phyloP scores from a whole-genome alignment of 2,329 filamentous ascomycete genomes.

The Paecilomyces niveus region DNA sequence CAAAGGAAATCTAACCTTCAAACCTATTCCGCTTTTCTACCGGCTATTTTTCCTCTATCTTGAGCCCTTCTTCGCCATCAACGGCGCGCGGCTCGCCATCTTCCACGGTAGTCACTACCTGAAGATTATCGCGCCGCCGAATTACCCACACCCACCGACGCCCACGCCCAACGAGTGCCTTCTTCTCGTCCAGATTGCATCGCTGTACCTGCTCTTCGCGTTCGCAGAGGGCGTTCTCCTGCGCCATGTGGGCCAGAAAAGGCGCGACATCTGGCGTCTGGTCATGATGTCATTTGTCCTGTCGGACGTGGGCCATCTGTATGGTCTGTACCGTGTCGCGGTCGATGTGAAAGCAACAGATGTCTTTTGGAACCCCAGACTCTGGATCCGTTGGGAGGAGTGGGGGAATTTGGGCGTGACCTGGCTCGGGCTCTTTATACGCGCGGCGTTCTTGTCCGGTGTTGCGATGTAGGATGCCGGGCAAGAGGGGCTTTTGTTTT shows the following conservation, averaged over 20 bases:
- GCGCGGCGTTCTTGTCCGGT: neutral
- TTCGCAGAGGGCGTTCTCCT: neutral
- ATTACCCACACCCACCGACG: neutral
- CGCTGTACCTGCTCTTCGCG: neutral
- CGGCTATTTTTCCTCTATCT: neutral
- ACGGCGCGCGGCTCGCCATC: neutral
- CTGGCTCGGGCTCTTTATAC: neutral
- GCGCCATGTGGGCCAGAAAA: neutral
- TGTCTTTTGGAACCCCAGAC: neutral
- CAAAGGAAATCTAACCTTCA: neutral
- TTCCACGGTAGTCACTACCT: neutral
- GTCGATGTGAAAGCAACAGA: neutral
- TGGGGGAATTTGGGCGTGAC: neutral
- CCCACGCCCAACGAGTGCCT: neutral
- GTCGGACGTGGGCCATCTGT: neutral
- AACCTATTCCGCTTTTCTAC: neutral
- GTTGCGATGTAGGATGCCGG: neutral
- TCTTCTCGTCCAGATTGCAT: neutral
- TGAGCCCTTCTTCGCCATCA: neutral
- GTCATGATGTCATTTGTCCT: neutral
- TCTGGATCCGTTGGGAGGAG: neutral
- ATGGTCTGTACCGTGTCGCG: neutral
- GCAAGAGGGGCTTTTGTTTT: neutral
- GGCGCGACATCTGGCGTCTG: neutral
- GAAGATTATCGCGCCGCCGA: neutral